These are phyloP conservation scores for Lithocarpus polystachyus DNA, from an alignment of 306 rosid species.

Conservation along the genomic window DNA sequence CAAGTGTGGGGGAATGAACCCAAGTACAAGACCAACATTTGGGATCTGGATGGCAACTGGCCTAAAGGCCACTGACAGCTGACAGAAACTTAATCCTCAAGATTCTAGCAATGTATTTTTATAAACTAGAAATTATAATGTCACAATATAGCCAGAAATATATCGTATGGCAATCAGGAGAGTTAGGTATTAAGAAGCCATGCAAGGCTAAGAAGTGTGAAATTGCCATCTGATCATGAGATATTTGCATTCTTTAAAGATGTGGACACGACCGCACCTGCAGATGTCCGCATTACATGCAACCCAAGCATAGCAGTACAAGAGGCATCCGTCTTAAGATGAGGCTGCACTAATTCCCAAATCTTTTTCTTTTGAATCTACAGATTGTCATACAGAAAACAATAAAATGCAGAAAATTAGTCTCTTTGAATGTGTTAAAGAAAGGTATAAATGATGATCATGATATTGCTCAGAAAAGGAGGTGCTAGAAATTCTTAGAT, in stretches of 20 bases:
- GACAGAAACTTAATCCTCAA: neutral
- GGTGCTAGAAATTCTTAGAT: too few species aligned
- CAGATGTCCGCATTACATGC: constrained; percentile 63
- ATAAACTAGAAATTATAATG: neutral
- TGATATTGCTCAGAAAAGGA: too few species aligned
- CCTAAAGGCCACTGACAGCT: neutral
- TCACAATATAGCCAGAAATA: constrained; percentile 3
- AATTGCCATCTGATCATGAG: constrained; percentile 28
- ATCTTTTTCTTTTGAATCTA: constrained; percentile 79
- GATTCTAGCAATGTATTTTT: neutral
- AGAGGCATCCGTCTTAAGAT: constrained; percentile 62
- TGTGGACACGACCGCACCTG: constrained; percentile 49
- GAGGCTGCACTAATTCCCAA: constrained; percentile 80
- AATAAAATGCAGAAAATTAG: neutral
- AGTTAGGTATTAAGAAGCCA: neutral
- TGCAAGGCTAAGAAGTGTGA: neutral
- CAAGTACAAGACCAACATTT: too few species aligned
- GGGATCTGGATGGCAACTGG: too few species aligned
- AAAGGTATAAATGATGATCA: too few species aligned
- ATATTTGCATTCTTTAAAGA: constrained; percentile 55
- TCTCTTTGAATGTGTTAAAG: too few species aligned
- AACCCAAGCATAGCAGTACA: constrained; percentile 56
- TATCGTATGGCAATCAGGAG: neutral
- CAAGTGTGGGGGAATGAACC: too few species aligned
- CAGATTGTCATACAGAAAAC: constrained; percentile 22